Percentiles rank a stretch among this genome's conserved stretches.
These are phyloP conservation scores for Solanum etuberosum DNA, from an alignment of 257 asterid species.

Conservation along the genomic window DNA sequence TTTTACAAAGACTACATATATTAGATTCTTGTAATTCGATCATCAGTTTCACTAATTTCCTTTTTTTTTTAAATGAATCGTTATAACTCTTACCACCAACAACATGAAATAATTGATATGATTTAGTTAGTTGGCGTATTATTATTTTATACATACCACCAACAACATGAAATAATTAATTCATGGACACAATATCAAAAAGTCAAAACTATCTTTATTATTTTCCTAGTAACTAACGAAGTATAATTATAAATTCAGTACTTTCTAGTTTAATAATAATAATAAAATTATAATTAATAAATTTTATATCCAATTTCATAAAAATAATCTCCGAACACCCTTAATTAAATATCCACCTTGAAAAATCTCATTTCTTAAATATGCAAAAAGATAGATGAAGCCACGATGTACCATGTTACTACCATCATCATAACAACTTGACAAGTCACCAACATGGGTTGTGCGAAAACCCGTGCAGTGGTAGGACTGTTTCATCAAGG, in stretches of 20 bases:
- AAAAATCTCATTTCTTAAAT: neutral
- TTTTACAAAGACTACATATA: neutral
- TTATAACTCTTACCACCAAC: too few relatives aligned
- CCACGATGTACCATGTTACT: neutral
- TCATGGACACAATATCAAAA: neutral
- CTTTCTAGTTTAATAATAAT: neutral
- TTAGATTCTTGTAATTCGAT: neutral
- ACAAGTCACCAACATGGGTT: neutral
- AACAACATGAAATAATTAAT: too few relatives aligned
- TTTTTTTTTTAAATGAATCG: neutral
- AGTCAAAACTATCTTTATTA: neutral
- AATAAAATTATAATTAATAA: neutral
- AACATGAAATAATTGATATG: too few relatives aligned
- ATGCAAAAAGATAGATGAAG: neutral
- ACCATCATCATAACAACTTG: neutral
- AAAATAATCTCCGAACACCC: neutral
- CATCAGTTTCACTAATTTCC: neutral
- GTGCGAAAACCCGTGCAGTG: neutral
- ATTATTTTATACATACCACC: neutral
- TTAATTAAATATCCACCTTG: neutral
- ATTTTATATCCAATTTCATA: neutral
- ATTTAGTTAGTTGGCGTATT: neutral
- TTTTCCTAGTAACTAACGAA: neutral
- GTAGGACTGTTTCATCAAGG: rapidly evolving
- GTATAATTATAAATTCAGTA: neutral